phyloP scores from a whole-genome alignment of 768 basidiomycete species.

The Cubamyces sp. region DNA sequence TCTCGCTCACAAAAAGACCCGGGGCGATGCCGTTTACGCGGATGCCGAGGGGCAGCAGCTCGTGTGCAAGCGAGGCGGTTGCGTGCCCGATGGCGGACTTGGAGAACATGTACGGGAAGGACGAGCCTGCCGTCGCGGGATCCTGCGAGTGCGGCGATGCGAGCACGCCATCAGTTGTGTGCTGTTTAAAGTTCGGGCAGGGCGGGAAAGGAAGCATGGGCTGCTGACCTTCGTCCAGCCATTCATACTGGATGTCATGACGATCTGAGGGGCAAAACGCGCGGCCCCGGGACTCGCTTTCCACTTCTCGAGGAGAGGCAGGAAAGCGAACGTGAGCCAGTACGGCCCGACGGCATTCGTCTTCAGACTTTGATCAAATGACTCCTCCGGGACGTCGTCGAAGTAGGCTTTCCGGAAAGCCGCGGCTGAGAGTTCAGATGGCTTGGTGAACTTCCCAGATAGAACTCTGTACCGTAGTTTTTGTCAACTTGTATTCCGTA shows the following conservation, averaged over 20 bases:
- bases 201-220: neutral
- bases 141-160: conserved; percentile 35
- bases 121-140: conserved; percentile 42
- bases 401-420: conserved; percentile 45
- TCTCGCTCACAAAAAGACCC: conserved; percentile 40
- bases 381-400: conserved; percentile 41
- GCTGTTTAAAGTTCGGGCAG: neutral
- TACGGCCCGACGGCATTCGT: conserved; percentile 52
- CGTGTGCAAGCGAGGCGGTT: conserved; percentile 50
- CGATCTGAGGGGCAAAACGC: conserved; percentile 48
- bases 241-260: conserved; percentile 57
- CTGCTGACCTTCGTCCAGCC: conserved; percentile 50
- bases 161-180: neutral
- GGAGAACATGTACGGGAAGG: conserved; percentile 51
- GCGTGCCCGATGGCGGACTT: conserved; percentile 54
- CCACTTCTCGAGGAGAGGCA: conserved; percentile 55
- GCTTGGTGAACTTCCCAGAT: conserved; percentile 35
- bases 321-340: conserved; percentile 61
- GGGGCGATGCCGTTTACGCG: conserved; percentile 55
- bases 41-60: conserved; percentile 50
- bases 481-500: neutral
- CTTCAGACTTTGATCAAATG: conserved; percentile 41
- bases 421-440: conserved; percentile 37
- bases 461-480: conserved; percentile 27
- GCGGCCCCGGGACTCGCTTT: conserved; percentile 38